Conservation (phyloP, 2,329 filamentous ascomycete species). For the Botrytis sinoallii region DNA sequence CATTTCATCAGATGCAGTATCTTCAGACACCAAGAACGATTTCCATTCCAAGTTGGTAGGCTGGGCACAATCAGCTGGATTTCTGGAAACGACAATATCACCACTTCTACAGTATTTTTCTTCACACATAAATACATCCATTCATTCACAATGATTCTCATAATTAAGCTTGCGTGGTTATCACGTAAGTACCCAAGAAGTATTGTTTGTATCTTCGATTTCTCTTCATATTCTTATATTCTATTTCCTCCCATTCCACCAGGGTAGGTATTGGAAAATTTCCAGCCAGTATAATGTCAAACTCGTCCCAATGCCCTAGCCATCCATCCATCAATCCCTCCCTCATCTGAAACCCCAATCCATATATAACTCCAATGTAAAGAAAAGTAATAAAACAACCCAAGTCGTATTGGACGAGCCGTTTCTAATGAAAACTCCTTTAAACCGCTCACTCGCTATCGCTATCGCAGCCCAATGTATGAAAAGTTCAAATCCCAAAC, state of each 20-base stretch:
- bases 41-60: background rate
- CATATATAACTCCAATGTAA: background rate
- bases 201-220: background rate
- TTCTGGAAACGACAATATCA: background rate
- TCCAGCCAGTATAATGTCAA: background rate
- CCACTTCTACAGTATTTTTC: background rate
- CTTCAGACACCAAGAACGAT: background rate
- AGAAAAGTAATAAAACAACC: background rate
- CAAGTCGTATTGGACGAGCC: slow-evolving; percentile 9
- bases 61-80: background rate
- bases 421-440: slow-evolving; percentile 4
- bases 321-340: background rate
- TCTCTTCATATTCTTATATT: background rate
- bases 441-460: background rate
- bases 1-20: background rate
- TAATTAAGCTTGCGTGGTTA: background rate
- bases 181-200: background rate
- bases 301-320: background rate
- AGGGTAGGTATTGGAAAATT: background rate
- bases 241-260: slow-evolving; percentile 1
- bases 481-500: slow-evolving; percentile 5
- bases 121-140: background rate
- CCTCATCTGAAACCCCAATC: background rate
- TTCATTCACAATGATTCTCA: background rate
- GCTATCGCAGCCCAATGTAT: background rate